Evolutionary conservation across 179 eudicot species (phyloP), one percentile per base, ranked within the genome.

Genomic region (Monotropa hypopitys): DNA sequence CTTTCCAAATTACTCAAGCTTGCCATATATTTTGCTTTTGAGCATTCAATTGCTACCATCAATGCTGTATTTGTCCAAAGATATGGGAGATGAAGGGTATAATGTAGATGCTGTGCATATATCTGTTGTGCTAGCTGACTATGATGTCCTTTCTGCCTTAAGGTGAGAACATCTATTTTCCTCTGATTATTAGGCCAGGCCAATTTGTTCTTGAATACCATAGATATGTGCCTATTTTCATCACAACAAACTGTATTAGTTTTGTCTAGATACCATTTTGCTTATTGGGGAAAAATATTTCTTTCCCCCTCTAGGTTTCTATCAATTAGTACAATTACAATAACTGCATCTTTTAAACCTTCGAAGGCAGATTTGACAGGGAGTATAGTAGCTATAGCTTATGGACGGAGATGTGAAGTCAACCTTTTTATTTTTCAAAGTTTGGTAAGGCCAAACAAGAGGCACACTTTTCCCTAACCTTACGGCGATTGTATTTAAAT

Each of bases 1-100:
- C 80, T 89, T 93, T 80, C 98, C 98, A 21, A 93, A 90, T 86
- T 93, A 93, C 78, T 97, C 98, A 33, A 93, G 86, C 73, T 81
- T 93, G 84, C 88, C 98, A 26, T 95, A 95, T 80, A 90, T 93
- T 74, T 79, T 95, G 82, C 94, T 95, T 75, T 79, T 95, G 80
- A 95, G 97, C 87, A 84, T 95, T 79, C 99, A 95, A 85, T 80
- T 93, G 81, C 86, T 95, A 63, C 95, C 99, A 76, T 92, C 97
- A 57, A 87, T 89, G 56, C 74, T 89, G 32, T 84, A 89, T 83
- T 81, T 95, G 88, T 90, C 92, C n/a, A 95, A 93, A 84, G 97
- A 89, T 81, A 80, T 78, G 74, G 95, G 95, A 56, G 91, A 87
- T 78, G 95, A 91, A 73, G 99, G 96, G 47, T 89, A 83, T 78